Evolutionary conservation across 805 yeast genomes (phyloP), one percentile per base, ranked within the genome.

Genomic region (Metschnikowia henanensis): DNA sequence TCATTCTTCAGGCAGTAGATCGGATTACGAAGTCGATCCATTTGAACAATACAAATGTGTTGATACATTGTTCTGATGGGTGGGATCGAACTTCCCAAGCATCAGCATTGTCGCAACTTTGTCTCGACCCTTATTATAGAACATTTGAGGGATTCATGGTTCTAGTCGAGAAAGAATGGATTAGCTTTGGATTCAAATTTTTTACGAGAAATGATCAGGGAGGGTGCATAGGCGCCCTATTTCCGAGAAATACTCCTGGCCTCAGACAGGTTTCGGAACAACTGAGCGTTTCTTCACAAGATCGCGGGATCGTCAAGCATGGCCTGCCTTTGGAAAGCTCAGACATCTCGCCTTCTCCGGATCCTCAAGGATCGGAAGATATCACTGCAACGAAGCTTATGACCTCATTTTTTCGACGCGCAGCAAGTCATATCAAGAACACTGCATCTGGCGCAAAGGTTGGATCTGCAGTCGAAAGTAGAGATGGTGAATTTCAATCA

Each of bases 61-160:
- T 94, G 8, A 77, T 94, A 6, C 99, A 94, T 67, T 94, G 99
- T 61, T 89, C 97, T 0, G 99, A 94, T 68, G 99, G 99, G 1
- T 94, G 99, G 99, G 99, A 94, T 60, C 72, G 99, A 45, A 94
- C 99, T 0, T 81, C 97, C 0, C 98, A 94, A 60, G 79, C 91
- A 1, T 76, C 90, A 5, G 84, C 96, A 2, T 67, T 94, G 48
- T 79, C 91, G 19, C 92, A 92, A 64, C 65, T 94, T 5, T 87
- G 96, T 58, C 70, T 91, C 6, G 98, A 94, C 61, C 97, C 98
- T 0, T 88, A 79, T 60, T 94, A 76, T 63, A 74, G 99, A 51
- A 91, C 98, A 0, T 51, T 87, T 3, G 84, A 89, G 45, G 99
- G 99, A 3, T 90, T 94, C 58, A 84, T 86, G 66, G 76, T 82